Base-by-base conservation (phyloP, 441 rosid genomes). In the Brassica balearica region DNA sequence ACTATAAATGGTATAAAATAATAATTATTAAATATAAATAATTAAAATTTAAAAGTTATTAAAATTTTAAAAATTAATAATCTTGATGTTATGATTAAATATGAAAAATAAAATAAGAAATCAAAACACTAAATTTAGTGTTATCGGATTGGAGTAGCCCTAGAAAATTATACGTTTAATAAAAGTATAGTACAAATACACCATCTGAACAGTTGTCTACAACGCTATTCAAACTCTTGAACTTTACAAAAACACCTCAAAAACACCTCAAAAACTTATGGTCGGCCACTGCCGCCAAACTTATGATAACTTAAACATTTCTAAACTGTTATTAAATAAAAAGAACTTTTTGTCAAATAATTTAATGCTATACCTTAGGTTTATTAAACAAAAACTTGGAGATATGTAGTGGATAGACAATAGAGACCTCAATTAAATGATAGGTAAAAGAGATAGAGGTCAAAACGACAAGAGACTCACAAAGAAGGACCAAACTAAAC, bases 211-310 rank as follows among this genome's bases (percentile, higher is more conserved):
- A 51, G 8, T 12, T 46, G 15, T 51, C 19, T 5, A 51, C 58
- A 51, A n/a, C 8, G 19, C 58, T 48, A 48, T 48, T 48, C 9
- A 38, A 38, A 38, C 59, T 53, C 59, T 53, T 14, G 59, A 14
- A 53, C 43, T 8, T 38, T 11, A 25, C 27, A 6, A 9, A 32
- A 76, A 46, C 19, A 3, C 9, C 20, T 38, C 6, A 67, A 7
- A 34, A 76, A 48, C 20, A 4, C 8, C 36, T 43, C 12, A 62
- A 38, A 68, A 69, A 14, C 3, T 53, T 41, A 77, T 71, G 66
- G 80, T 77, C 72, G 76, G 80, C 71, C 80, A 77, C 71, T 71
- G 76, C 80, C 51, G 80, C 80, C 76, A 69, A 70, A 69, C 55
- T 59, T 67, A 59, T 20, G 23, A 27, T 46, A 48, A 60, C 46